Base-by-base conservation (phyloP, 768 basidiomycete genomes). In the Naematelia aurantialba region DNA sequence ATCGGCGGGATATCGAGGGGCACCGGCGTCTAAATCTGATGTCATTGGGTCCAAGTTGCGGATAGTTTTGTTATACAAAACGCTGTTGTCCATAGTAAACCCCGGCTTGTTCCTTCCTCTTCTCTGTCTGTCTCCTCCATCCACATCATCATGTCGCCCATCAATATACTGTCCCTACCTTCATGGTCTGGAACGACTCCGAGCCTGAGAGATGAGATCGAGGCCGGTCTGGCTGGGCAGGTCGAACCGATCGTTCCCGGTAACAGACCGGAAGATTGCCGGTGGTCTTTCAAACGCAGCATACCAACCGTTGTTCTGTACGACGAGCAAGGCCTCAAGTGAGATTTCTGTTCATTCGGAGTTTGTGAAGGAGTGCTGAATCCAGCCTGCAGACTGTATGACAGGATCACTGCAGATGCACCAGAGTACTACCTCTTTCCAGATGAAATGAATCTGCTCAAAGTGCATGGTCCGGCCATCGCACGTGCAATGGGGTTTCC, bases 281-380 rank as follows among this genome's bases (percentile, higher is more conserved):
- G 58, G 31, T 78, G 71, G 70, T 65, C 58, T 5, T 78, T 68
- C 49, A 75, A 83, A 62, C 87, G 85, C 74, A 79, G 81, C 25
- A 76, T 96, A 21, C 91, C 92, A 5, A 92, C 90, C 0, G 79
- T 89, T 75, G 81, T 92, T 11, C 81, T 96, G 10, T 97, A 98
- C 78, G 85, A 91, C 64, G 88, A 93, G 69, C 81, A 79, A 21
- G 96, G 96, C 0, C 81, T 99, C 55, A 82, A 85, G 76, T 74
- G 52, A 59, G 69, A 62, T 29, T 47, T n/a, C n/a, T n/a, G 29
- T 3, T 22, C 1, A 56, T 44, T 12, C 12, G 12, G 42, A 12
- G 42, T 19, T 44, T 44, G 42, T 12, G 19, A 44, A 44, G 19
- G 19, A 44, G 12, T 12, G 19, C 42, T 17, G 34, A 24, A 14